Conservation (phyloP, 2,329 filamentous ascomycete species). For the Penicillium sp. region DNA sequence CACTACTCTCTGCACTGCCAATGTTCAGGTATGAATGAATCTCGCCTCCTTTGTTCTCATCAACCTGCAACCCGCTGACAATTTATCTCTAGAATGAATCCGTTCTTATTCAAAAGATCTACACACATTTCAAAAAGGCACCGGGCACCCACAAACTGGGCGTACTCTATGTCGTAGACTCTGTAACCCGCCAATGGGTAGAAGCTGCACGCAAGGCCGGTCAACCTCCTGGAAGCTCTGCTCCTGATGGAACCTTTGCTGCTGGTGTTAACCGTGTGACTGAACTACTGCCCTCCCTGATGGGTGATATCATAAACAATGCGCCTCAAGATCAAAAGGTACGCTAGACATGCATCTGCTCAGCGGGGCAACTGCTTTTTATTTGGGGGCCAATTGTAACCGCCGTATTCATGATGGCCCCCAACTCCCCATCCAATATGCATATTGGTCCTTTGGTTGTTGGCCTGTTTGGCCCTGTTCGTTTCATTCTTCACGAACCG, state of each 20-base stretch:
- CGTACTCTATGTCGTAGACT: slow-evolving; percentile 99
- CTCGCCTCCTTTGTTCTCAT: slow-evolving; percentile 1
- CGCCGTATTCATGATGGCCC: not conserved
- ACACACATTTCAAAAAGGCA: slow-evolving; percentile 95
- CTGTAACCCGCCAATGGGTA: slow-evolving; percentile 98
- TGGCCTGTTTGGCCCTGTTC: not conserved
- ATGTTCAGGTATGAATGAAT: slow-evolving; percentile 74
- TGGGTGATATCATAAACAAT: slow-evolving; percentile 90
- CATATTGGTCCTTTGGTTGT: too few relatives aligned
- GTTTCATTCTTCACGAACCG: slow-evolving; percentile 37
- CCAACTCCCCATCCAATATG: too few relatives aligned
- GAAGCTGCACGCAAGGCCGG: slow-evolving; percentile 88
- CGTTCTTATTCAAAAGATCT: slow-evolving; percentile 92
- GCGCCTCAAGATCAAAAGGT: slow-evolving; percentile 96
- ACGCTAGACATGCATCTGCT: slow-evolving; percentile 56
- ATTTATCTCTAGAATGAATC: slow-evolving; percentile 77
- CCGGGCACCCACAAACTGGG: slow-evolving; percentile 95
- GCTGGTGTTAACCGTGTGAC: slow-evolving; percentile 96
- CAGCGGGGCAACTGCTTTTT: slow-evolving; percentile 26
- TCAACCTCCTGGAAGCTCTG: slow-evolving; percentile 78
- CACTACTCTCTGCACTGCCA: slow-evolving; percentile 83
- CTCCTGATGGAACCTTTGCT: slow-evolving; percentile 89
- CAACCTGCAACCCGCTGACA: slow-evolving; percentile 28
- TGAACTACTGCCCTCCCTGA: slow-evolving; percentile 87
- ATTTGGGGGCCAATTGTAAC: slow-evolving; percentile 17